These are phyloP conservation scores for Daldinia caldariorum DNA, from an alignment of 495 filamentous ascomycete species.

Conservation along the genomic window DNA sequence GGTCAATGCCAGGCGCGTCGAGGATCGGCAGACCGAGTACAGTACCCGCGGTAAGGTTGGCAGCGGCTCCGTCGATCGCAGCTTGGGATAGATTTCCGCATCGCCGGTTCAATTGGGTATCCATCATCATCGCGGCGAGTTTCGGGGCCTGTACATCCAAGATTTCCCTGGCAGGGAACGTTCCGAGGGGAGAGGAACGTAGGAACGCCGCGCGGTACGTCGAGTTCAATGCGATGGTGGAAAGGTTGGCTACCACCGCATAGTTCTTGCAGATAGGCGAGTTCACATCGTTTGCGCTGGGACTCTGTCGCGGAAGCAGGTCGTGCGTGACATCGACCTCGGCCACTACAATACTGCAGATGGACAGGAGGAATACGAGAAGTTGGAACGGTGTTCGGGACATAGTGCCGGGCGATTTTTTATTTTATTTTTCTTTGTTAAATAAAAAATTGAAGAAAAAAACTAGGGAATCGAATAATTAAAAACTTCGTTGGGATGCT, in stretches of 20 bases:
- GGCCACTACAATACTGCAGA: conserved; percentile 34
- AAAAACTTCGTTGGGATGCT: conserved; percentile 15
- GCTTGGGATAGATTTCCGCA: conserved; percentile 50
- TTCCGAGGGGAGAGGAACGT: conserved; percentile 45
- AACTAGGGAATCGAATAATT: conserved; percentile 11
- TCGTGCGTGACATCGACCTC: conserved; percentile 11
- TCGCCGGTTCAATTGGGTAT: conserved; percentile 45
- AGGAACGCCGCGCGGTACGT: conserved; percentile 51
- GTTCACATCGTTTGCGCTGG: conserved; percentile 21
- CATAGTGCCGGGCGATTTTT: conserved; percentile 18
- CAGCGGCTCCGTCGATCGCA: conserved; percentile 45
- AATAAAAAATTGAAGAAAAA: neutral
- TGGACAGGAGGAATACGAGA: conserved; percentile 34
- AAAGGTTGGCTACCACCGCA: conserved; percentile 45
- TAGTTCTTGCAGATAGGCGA: conserved; percentile 42
- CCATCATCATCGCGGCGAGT: conserved; percentile 45
- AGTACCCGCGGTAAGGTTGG: conserved; percentile 49
- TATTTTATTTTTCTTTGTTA: too few species aligned
- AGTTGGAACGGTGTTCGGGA: conserved; percentile 30
- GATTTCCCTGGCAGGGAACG: conserved; percentile 42
- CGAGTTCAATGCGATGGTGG: conserved; percentile 48
- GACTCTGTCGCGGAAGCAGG: conserved; percentile 31
- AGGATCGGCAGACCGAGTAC: conserved; percentile 37
- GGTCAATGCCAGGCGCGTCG: conserved; percentile 25
- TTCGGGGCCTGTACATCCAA: conserved; percentile 44